Conservation (phyloP, 2,329 filamentous ascomycete species). For the Nemania serpens region DNA sequence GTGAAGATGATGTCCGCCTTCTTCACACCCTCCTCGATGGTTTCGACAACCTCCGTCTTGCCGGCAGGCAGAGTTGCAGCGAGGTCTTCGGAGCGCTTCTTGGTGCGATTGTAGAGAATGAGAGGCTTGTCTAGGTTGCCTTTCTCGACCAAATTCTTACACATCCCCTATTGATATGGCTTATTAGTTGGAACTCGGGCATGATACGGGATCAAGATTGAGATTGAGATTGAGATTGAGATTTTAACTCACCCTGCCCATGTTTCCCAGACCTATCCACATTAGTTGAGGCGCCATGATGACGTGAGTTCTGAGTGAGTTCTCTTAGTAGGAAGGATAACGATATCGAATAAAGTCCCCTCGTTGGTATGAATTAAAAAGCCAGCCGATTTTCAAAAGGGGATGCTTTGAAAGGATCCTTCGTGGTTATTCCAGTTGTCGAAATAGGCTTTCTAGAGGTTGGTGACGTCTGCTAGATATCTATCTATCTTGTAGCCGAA, state of each 20-base stretch:
- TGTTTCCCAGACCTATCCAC: constrained; percentile 86
- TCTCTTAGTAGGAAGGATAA: not conserved
- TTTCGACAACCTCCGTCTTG: constrained; percentile 67
- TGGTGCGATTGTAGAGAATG: constrained; percentile 80
- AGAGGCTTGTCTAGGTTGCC: constrained; percentile 72
- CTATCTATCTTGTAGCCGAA: too few relatives aligned
- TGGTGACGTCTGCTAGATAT: constrained; percentile 15
- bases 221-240: too few relatives aligned
- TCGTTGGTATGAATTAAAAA: not conserved
- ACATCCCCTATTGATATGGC: constrained; percentile 71
- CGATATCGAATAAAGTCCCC: not conserved
- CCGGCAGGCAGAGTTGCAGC: constrained; percentile 61
- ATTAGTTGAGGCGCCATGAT: constrained; percentile 65
- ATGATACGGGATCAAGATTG: too few relatives aligned
- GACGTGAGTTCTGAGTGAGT: not conserved
- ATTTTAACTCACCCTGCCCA: constrained; percentile 69
- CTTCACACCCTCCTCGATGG: constrained; percentile 68
- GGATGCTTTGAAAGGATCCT: not conserved
- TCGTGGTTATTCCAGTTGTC: not conserved
- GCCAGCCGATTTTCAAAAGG: not conserved
- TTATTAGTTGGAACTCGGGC: constrained; percentile 18
- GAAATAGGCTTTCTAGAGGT: not conserved
- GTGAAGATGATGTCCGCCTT: constrained; percentile 80
- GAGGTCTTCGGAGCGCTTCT: constrained; percentile 66
- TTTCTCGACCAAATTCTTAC: constrained; percentile 81